Conservation (phyloP, 805 yeast genomes). For the Wickerhamomyces bovis region DNA sequence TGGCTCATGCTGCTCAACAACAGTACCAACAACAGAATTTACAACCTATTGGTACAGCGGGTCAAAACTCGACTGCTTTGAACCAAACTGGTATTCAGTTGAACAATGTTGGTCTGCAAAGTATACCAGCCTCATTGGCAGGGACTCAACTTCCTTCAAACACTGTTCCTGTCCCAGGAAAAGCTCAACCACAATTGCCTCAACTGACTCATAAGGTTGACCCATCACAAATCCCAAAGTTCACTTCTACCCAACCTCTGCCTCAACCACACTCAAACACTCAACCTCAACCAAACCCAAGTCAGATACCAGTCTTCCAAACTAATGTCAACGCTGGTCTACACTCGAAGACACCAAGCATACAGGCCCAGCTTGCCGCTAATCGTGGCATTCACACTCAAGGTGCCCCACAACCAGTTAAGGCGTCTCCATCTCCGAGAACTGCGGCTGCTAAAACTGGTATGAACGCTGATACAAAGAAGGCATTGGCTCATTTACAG, state of each 20-base stretch:
- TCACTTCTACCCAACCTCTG: conserved; percentile 1
- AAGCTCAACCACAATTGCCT: not conserved
- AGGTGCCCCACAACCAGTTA: conserved; percentile 8
- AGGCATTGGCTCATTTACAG: conserved; percentile 77
- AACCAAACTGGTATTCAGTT: not conserved
- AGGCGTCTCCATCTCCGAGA: conserved; percentile 20
- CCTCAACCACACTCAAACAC: not conserved
- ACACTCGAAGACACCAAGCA: conserved; percentile 19
- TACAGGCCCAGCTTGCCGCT: conserved; percentile 27
- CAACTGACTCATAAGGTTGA: not conserved
- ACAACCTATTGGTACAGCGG: not conserved
- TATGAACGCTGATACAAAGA: conserved; percentile 35
- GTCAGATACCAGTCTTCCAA: conserved; percentile 7
- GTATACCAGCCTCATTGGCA: not conserved
- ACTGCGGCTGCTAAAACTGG: conserved; percentile 9
- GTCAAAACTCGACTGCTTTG: not conserved
- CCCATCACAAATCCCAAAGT: conserved; percentile 8
- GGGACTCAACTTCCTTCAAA: not conserved
- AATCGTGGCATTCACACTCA: conserved; percentile 22
- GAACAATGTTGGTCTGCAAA: not conserved
- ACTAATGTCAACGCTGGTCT: not conserved
- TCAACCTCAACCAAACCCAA: conserved; percentile 1
- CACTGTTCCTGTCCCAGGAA: not conserved
- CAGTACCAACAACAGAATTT: conserved; percentile 10
- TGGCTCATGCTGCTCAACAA: conserved; percentile 17